A percentile compares a stretch with the other conserved stretches of the same genome.
These are phyloP conservation scores for Vanderwaltozyma verrucispora DNA, from an alignment of 805 yeast species.

Conservation along the genomic window DNA sequence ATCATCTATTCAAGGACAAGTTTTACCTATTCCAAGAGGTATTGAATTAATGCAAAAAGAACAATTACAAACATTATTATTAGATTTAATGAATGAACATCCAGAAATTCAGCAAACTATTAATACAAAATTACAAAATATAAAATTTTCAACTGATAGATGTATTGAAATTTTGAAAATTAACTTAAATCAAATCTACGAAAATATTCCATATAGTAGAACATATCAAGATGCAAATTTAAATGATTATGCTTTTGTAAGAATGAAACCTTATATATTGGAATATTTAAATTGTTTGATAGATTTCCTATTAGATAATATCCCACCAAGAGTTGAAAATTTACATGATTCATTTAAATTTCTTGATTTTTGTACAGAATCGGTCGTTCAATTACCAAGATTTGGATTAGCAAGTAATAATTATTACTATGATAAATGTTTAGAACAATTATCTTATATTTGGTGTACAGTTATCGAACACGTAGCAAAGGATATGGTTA, in stretches of 20 bases:
- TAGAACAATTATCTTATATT: conserved; percentile 26
- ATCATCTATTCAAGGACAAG: conserved; percentile 20
- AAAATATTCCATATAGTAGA: conserved; percentile 24
- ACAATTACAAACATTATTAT: conserved; percentile 16
- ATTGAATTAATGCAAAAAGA: conserved; percentile 25
- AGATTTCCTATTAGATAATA: conserved; percentile 24
- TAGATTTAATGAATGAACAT: conserved; percentile 16
- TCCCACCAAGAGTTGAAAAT: conserved; percentile 24
- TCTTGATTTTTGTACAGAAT: conserved; percentile 21
- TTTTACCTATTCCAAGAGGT: conserved; percentile 25
- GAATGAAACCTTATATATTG: conserved; percentile 23
- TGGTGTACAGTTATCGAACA: conserved; percentile 26
- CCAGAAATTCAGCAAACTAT: conserved; percentile 19
- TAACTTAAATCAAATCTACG: conserved; percentile 16
- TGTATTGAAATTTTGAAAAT: conserved; percentile 13
- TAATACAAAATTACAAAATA: conserved; percentile 6
- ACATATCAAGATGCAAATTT: conserved; percentile 6
- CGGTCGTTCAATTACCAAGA: conserved; percentile 23
- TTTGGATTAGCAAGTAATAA: conserved; percentile 27
- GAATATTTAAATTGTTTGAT: conserved; percentile 27
- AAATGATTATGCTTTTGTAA: conserved; percentile 29
- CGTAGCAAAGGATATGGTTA: conserved; percentile 15
- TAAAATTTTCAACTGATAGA: conserved; percentile 17
- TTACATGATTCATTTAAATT: conserved; percentile 21
- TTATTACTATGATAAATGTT: conserved; percentile 28